Conservation (phyloP, 306 rosid genomes). For the Pachyrhizus erosus region DNA sequence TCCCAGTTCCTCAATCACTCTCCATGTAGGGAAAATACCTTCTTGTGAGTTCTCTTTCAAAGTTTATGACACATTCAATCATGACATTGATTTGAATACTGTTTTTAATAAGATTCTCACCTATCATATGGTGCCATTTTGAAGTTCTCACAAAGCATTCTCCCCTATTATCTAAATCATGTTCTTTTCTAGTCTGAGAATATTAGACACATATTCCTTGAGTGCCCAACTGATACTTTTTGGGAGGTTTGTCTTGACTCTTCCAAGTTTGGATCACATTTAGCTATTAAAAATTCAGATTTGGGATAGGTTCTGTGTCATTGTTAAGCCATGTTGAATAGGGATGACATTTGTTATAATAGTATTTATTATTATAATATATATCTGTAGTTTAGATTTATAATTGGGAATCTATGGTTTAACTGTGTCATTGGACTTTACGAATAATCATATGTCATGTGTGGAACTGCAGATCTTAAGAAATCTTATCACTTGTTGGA, state of each 20-base stretch:
- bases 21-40: background rate
- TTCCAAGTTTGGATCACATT: background rate
- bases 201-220: background rate
- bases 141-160: slow-evolving; percentile 9
- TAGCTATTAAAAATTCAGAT: background rate
- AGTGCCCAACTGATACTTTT: background rate
- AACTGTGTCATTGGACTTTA: background rate
- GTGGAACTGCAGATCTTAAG: background rate
- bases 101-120: background rate
- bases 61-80: background rate
- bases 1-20: background rate
- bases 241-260: background rate
- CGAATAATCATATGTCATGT: background rate
- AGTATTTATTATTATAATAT: background rate
- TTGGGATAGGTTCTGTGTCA: background rate
- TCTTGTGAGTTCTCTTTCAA: background rate
- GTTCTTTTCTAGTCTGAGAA: background rate
- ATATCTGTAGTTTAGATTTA: background rate
- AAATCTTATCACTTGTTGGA: background rate
- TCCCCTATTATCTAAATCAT: background rate
- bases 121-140: background rate
- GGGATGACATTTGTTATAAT: background rate
- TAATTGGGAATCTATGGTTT: background rate
- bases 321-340: background rate
- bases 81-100: background rate